A percentile compares a stretch with the other conserved stretches of the same genome.
phyloP scores from a whole-genome alignment of 2,329 filamentous ascomycete genomes.

The Claviceps sp. region DNA sequence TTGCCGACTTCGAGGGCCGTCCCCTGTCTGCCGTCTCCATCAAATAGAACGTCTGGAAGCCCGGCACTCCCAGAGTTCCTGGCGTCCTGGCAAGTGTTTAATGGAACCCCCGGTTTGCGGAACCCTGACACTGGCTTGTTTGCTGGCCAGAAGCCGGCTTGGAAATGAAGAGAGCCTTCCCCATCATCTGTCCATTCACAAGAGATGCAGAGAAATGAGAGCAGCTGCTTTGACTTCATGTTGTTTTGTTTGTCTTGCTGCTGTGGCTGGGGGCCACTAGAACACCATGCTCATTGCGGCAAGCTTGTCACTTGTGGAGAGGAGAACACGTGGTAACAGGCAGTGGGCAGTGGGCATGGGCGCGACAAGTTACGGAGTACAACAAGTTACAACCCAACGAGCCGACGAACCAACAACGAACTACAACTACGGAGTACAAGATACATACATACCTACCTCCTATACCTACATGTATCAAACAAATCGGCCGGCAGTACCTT shows the following conservation, averaged over 20 bases:
- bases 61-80: background rate
- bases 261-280: too few species aligned
- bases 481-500: too few species aligned
- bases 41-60: constrained; percentile 1
- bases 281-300: too few species aligned
- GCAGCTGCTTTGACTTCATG: background rate
- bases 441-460: too few species aligned
- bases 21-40: background rate
- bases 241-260: background rate
- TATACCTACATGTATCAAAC: too few species aligned
- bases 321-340: too few species aligned
- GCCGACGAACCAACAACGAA: too few species aligned
- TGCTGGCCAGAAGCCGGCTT: background rate
- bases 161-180: background rate
- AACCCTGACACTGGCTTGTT: background rate
- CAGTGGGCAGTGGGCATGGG: too few species aligned
- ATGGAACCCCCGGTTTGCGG: background rate
- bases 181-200: background rate
- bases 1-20: background rate
- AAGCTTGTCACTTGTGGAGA: too few species aligned
- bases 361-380: too few species aligned
- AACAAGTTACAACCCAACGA: too few species aligned
- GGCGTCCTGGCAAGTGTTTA: background rate
- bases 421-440: too few species aligned
- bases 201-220: background rate